Evolutionary conservation across 139 green algal genomes (phyloP).

Genomic region (Yamagishiella unicocca): DNA sequence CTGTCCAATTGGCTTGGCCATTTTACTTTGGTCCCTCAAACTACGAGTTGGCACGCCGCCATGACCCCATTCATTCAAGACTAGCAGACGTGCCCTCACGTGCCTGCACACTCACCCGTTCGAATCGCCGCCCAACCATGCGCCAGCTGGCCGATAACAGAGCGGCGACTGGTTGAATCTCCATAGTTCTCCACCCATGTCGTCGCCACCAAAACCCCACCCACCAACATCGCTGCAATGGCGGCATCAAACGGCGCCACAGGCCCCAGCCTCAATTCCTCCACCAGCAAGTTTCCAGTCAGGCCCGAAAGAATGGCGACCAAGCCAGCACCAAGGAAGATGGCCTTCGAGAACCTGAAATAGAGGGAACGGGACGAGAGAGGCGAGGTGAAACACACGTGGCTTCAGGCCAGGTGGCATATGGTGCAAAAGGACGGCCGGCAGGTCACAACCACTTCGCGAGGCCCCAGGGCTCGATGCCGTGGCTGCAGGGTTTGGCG

Average conservation of each 20-base stretch:
- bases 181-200: conserved; percentile 97
- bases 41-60: too few relatives aligned
- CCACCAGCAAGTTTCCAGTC: conserved; percentile 90
- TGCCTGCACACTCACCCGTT: conserved; percentile 28
- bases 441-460: too few relatives aligned
- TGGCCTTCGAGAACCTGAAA: conserved; percentile 74
- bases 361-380: too few relatives aligned
- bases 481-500: too few relatives aligned
- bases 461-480: too few relatives aligned
- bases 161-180: conserved; percentile 28
- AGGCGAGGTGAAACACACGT: too few relatives aligned
- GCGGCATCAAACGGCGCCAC: conserved; percentile 97
- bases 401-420: too few relatives aligned
- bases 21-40: too few relatives aligned
- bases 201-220: conserved; percentile 82
- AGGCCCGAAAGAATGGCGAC: conserved; percentile 94
- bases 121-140: conserved; percentile 69
- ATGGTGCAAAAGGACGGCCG: too few relatives aligned
- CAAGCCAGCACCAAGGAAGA: conserved; percentile 97
- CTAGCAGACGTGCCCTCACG: too few relatives aligned
- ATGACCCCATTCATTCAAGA: too few relatives aligned
- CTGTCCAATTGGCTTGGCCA: too few relatives aligned
- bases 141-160: conserved; percentile 64
- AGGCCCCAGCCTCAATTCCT: conserved; percentile 81
- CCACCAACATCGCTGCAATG: conserved; percentile 79